A percentile compares a stretch with the other conserved stretches of the same genome.
Evolutionary conservation across 129 eudicot species (phyloP).

Genomic region (Dittrichia graveolens): DNA sequence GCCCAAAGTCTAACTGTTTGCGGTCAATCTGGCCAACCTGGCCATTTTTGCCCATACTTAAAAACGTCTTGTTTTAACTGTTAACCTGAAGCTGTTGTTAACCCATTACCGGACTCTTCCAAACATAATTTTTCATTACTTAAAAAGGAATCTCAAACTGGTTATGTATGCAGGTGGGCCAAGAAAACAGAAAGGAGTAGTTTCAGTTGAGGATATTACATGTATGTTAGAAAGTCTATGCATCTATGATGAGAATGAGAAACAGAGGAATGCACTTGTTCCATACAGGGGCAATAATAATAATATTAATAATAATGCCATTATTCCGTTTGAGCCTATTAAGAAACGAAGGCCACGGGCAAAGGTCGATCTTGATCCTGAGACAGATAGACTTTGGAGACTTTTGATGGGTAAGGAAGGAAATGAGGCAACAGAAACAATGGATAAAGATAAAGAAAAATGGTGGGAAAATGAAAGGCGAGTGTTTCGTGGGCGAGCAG

Average conservation of each 20-base stretch:
- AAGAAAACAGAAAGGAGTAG: slow-evolving; percentile 28
- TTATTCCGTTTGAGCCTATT: slow-evolving; percentile 65
- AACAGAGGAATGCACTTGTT: slow-evolving; percentile 62
- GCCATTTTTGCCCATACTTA: not conserved
- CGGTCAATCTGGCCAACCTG: not conserved
- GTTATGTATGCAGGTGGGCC: slow-evolving; percentile 44
- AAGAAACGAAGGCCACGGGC: slow-evolving; percentile 71
- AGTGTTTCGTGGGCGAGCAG: slow-evolving; percentile 87
- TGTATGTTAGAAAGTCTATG: slow-evolving; percentile 40
- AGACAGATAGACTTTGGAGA: slow-evolving; percentile 83
- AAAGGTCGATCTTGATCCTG: slow-evolving; percentile 92
- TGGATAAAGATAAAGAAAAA: slow-evolving; percentile 70
- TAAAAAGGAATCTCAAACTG: not conserved
- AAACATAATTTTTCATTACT: not conserved
- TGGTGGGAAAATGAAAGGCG: slow-evolving; percentile 95
- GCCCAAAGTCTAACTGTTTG: not conserved
- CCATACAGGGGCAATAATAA: slow-evolving; percentile 61
- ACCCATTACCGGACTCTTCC: not conserved
- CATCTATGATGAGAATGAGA: slow-evolving; percentile 33
- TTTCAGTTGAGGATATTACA: slow-evolving; percentile 50
- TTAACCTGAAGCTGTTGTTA: too few species aligned
- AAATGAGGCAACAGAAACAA: slow-evolving; percentile 52
- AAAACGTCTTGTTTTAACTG: not conserved
- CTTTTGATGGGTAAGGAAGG: slow-evolving; percentile 79
- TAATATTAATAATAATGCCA: slow-evolving; percentile 30